phyloP scores from a whole-genome alignment of 768 basidiomycete genomes.

The Cyathus striatus region DNA sequence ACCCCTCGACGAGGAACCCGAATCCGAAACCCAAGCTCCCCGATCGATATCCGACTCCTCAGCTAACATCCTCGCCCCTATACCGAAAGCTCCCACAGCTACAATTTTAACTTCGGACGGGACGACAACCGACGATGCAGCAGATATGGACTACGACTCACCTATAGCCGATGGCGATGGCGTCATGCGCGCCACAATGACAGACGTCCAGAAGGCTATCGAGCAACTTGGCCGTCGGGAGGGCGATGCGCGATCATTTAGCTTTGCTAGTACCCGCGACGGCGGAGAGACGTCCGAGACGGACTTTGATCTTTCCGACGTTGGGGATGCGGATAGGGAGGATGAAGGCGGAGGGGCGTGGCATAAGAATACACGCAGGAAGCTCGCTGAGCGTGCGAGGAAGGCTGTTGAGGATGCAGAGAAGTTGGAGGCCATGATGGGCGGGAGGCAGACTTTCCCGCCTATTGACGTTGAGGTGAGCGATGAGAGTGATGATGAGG shows the following conservation, averaged over 20 bases:
- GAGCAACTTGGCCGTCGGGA: conserved; percentile 66
- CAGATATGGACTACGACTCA: conserved; percentile 11
- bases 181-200: conserved; percentile 84
- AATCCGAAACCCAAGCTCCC: conserved; percentile 26
- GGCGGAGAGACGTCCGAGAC: conserved; percentile 60
- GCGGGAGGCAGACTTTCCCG: conserved; percentile 30
- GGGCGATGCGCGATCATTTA: conserved; percentile 53
- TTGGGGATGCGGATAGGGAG: conserved; percentile 40
- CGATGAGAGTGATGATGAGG: conserved; percentile 75
- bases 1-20: conserved; percentile 43
- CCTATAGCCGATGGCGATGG: conserved; percentile 27
- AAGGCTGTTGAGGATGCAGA: conserved; percentile 56
- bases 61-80: conserved; percentile 24
- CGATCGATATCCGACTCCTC: too few relatives aligned
- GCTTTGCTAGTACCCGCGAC: conserved; percentile 67
- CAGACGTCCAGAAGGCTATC: conserved; percentile 86
- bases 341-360: conserved; percentile 43
- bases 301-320: conserved; percentile 41
- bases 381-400: conserved; percentile 66
- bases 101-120: conserved; percentile 17
- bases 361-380: conserved; percentile 61
- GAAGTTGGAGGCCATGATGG: conserved; percentile 37
- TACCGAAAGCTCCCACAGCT: conserved; percentile 29
- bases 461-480: conserved; percentile 75
- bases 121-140: conserved; percentile 8